These are phyloP conservation scores for Leccinum fallax DNA, from an alignment of 1,284 basidiomycete species.

Conservation along the genomic window DNA sequence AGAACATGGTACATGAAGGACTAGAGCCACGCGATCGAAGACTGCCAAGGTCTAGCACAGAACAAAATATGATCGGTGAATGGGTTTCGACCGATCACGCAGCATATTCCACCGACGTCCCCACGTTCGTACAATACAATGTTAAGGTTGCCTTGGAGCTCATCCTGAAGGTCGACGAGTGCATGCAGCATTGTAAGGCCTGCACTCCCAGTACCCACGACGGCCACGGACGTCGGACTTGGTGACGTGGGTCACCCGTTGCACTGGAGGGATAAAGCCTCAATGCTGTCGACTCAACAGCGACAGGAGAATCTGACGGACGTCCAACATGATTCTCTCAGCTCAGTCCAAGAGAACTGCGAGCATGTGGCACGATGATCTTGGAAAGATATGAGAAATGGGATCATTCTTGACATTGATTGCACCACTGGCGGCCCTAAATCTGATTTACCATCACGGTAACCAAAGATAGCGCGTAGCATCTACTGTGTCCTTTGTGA, in stretches of 20 bases:
- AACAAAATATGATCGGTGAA: too few species aligned
- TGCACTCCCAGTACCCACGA: conserved; percentile 55
- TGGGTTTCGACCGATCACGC: neutral
- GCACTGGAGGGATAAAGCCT: neutral
- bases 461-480: too few species aligned
- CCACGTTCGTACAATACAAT: conserved; percentile 53
- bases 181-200: conserved; percentile 55
- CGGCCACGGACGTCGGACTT: conserved; percentile 59
- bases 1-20: neutral
- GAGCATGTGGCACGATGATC: neutral
- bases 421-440: neutral
- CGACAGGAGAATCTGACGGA: conserved; percentile 4
- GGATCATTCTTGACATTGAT: neutral
- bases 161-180: conserved; percentile 48
- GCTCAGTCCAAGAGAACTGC: neutral
- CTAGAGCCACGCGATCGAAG: too few species aligned
- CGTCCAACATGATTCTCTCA: conserved; percentile 12
- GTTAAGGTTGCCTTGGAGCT: conserved; percentile 43
- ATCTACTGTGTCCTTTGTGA: too few species aligned
- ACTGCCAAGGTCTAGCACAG: too few species aligned
- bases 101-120: conserved; percentile 57
- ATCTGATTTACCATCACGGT: too few species aligned
- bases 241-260: neutral
- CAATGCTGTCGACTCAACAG: conserved; percentile 11
- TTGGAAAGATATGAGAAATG: neutral